A percentile compares a stretch with the other conserved stretches of the same genome.
These are phyloP conservation scores for bread wheat (Triticum aestivum) DNA, from an alignment of 176 grass and related monocot species.

Conservation along the genomic window DNA sequence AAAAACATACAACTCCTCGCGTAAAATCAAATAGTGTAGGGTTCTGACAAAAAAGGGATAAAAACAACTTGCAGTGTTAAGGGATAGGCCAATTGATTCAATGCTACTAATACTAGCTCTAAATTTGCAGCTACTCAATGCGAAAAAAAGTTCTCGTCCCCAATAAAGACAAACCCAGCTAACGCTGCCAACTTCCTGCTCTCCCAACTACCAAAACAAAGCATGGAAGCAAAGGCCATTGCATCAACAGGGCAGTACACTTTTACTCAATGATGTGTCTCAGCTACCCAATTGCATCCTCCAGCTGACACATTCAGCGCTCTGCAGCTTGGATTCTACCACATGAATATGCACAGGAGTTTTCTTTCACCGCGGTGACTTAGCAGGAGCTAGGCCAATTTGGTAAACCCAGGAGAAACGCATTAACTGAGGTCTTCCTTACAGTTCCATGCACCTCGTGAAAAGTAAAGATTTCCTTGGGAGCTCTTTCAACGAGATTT, in stretches of 20 bases:
- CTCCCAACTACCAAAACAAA: constrained; percentile 8
- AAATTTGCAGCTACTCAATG: neutral
- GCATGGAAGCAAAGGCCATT: neutral
- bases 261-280: neutral
- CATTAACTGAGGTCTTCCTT: constrained; percentile 11
- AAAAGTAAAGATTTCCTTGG: neutral
- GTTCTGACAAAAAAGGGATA: too few relatives aligned
- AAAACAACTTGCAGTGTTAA: too few relatives aligned
- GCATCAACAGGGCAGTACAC: neutral
- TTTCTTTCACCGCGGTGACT: neutral
- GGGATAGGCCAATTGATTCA: too few relatives aligned
- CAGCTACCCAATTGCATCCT: neutral
- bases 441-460: neutral
- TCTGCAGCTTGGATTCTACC: neutral
- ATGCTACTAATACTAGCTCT: neutral
- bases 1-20: too few relatives aligned
- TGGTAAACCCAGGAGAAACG: neutral
- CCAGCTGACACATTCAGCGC: neutral
- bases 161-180: constrained; percentile 2
- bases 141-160: constrained; percentile 6
- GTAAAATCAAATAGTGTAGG: too few relatives aligned
- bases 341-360: constrained; percentile 14
- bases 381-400: neutral
- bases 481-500: too few relatives aligned
- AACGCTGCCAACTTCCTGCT: constrained; percentile 3